phyloP scores from a whole-genome alignment of 1,284 basidiomycete genomes.

The Malassezia slooffiae region DNA sequence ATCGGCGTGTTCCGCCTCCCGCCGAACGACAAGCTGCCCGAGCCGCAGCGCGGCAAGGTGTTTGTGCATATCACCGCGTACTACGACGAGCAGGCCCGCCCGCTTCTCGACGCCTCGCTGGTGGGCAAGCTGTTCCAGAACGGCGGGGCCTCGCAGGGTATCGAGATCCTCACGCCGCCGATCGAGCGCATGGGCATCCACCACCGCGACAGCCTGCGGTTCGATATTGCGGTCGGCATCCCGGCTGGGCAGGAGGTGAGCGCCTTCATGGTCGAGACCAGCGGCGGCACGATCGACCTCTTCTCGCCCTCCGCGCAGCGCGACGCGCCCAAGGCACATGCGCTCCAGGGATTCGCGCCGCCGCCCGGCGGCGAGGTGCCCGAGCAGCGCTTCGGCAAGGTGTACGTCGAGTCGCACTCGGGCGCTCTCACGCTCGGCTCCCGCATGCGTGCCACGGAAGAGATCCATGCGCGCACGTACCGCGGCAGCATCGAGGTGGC shows the following conservation, averaged over 20 bases:
- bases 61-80: slow-evolving; percentile 28
- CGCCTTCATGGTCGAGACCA: slow-evolving; percentile 23
- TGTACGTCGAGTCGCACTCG: background rate
- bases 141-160: slow-evolving; percentile 25
- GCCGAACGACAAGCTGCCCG: background rate
- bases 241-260: slow-evolving; percentile 21
- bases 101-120: slow-evolving; percentile 21
- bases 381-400: background rate
- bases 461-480: slow-evolving; percentile 18
- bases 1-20: background rate
- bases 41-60: slow-evolving; percentile 13
- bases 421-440: slow-evolving; percentile 1
- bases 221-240: slow-evolving; percentile 26
- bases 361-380: background rate
- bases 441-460: too few relatives aligned
- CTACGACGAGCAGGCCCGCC: slow-evolving; percentile 24
- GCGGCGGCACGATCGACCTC: slow-evolving; percentile 19
- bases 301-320: too few relatives aligned
- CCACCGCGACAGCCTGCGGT: slow-evolving; percentile 19
- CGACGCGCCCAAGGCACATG: too few relatives aligned
- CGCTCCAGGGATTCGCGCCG: background rate
- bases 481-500: slow-evolving; percentile 21
- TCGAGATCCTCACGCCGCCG: slow-evolving; percentile 22
- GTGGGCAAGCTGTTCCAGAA: slow-evolving; percentile 27
- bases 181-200: background rate